phyloP scores from a whole-genome alignment of 495 filamentous ascomycete genomes.

The Talaromyces thailandensis region DNA sequence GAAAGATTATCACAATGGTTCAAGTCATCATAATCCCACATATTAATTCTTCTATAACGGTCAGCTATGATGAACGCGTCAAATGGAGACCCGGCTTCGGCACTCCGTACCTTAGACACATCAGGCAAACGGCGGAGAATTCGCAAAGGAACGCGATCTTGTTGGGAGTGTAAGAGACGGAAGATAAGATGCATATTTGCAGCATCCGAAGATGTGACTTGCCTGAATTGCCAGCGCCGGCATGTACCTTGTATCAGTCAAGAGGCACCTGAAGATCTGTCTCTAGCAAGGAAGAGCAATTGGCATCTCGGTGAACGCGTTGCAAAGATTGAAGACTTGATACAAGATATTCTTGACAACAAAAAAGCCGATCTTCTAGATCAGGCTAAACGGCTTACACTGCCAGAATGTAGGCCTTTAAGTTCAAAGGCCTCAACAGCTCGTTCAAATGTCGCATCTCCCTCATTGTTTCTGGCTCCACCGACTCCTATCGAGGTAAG shows the following conservation, averaged over 20 bases:
- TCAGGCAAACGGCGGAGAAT: constrained; percentile 18
- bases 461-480: background rate
- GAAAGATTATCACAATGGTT: background rate
- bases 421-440: background rate
- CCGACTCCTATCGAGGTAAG: background rate
- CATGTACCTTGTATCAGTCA: constrained; percentile 29
- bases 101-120: background rate
- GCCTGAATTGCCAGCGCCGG: constrained; percentile 33
- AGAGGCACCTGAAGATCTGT: constrained; percentile 20
- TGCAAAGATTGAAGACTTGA: constrained; percentile 16
- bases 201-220: constrained; percentile 17
- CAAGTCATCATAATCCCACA: background rate
- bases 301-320: constrained; percentile 17
- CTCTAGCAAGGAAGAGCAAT: constrained; percentile 10
- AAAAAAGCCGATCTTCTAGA: background rate
- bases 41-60: background rate
- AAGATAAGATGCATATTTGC: constrained; percentile 39
- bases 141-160: constrained; percentile 41
- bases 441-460: background rate
- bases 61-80: background rate
- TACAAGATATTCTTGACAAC: background rate
- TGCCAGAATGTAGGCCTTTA: background rate
- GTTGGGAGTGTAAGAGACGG: constrained; percentile 43
- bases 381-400: background rate
- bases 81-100: background rate